A percentile compares a stretch with the other conserved stretches of the same genome.
These are phyloP conservation scores for Leptodontidium sp. DNA, from an alignment of 2,329 filamentous ascomycete genomes.

Conservation along the genomic window DNA sequence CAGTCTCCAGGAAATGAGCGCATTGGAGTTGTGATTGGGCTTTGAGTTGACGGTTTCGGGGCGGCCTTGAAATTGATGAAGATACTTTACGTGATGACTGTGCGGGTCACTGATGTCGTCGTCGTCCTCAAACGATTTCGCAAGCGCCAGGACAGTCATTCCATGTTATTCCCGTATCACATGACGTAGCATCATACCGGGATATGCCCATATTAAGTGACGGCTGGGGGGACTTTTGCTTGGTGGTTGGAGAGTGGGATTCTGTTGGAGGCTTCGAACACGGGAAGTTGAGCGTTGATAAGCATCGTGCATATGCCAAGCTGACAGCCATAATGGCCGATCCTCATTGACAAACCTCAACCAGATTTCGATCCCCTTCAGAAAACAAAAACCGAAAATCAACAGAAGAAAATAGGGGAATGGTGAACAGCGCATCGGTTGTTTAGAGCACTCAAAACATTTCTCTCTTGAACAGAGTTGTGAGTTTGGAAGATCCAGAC, in stretches of 20 bases:
- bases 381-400: no score
- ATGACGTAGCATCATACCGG: not conserved
- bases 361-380: no score
- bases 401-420: no score
- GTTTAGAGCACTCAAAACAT: no score
- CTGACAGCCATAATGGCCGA: not conserved
- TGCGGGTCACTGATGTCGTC: no score
- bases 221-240: not conserved
- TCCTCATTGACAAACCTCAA: not conserved
- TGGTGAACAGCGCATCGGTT: no score
- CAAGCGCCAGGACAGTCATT: not conserved
- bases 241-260: constrained; percentile 11
- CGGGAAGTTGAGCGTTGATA: constrained; percentile 5
- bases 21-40: not conserved
- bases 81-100: not conserved
- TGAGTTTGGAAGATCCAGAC: no score
- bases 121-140: not conserved
- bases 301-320: constrained; percentile 12
- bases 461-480: no score
- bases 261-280: not conserved
- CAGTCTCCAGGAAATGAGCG: not conserved
- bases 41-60: not conserved
- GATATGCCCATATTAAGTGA: not conserved
- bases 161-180: not conserved
- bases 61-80: not conserved